A percentile compares a stretch with the other conserved stretches of the same genome.
Conservation (phyloP, 1,139 yeast species). For the Protomyces gravidus region DNA sequence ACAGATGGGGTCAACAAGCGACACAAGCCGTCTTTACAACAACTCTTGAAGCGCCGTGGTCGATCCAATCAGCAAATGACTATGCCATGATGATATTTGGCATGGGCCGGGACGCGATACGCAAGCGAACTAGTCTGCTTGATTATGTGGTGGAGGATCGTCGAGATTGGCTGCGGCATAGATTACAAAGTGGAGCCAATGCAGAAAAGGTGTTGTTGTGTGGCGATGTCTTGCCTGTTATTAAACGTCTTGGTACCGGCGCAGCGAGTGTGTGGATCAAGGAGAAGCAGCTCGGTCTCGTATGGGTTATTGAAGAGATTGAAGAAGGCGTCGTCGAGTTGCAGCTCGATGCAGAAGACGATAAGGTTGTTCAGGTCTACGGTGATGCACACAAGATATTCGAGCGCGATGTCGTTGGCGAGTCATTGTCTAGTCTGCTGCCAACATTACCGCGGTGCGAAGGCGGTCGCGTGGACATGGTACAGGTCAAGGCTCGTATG, state of each 20-base stretch:
- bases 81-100: conserved; percentile 86
- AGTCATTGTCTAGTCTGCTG: not conserved
- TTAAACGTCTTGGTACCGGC: conserved; percentile 44
- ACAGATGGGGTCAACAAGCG: conserved; percentile 20
- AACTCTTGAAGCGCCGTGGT: conserved; percentile 70
- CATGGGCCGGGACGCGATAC: conserved; percentile 60
- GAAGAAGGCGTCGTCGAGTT: conserved; percentile 30
- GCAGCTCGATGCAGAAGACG: conserved; percentile 19
- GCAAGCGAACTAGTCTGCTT: conserved; percentile 56
- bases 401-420: conserved; percentile 5
- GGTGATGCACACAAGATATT: conserved; percentile 26
- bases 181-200: not conserved
- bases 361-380: conserved; percentile 12
- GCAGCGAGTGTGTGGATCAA: conserved; percentile 71
- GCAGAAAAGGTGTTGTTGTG: conserved; percentile 47
- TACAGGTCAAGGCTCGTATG: not conserved
- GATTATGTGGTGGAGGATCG: conserved; percentile 75
- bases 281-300: conserved; percentile 61
- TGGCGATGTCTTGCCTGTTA: conserved; percentile 54
- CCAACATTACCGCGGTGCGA: conserved; percentile 17
- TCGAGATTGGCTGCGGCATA: conserved; percentile 32
- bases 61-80: conserved; percentile 78
- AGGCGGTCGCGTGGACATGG: conserved; percentile 5
- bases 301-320: conserved; percentile 83
- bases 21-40: conserved; percentile 61